Evolutionary conservation across 345 rosid genomes (phyloP).

Genomic region (Laguncularia racemosa): DNA sequence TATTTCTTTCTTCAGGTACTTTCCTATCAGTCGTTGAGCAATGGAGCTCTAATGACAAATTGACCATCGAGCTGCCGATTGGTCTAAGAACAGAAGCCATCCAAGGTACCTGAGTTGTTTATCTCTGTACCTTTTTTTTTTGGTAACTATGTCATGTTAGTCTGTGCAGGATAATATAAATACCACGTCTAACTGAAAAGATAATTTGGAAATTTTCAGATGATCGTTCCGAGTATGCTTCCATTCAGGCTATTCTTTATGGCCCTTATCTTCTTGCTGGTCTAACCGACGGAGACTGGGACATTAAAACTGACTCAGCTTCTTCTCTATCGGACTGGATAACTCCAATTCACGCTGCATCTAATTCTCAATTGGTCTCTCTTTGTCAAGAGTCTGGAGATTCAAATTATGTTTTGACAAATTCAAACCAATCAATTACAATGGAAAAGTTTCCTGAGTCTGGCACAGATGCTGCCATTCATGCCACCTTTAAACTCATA

Average conservation of each 20-base stretch:
- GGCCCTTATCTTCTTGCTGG: conserved; percentile 89
- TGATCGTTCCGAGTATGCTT: conserved; percentile 60
- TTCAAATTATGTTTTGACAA: conserved; percentile 39
- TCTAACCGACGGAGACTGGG: conserved; percentile 60
- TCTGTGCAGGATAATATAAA: background rate
- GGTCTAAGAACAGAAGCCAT: conserved; percentile 56
- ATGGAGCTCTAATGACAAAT: conserved; percentile 54
- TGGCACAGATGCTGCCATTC: conserved; percentile 55
- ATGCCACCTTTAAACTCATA: conserved; percentile 67
- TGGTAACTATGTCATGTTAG: background rate
- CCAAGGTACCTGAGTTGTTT: conserved; percentile 36
- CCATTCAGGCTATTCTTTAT: conserved; percentile 75
- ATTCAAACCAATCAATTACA: conserved; percentile 51
- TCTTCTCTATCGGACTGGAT: conserved; percentile 45
- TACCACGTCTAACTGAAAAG: background rate
- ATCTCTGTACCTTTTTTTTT: background rate
- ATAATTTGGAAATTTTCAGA: conserved; percentile 30
- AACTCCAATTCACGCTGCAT: conserved; percentile 40
- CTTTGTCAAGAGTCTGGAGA: conserved; percentile 50
- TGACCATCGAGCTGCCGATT: conserved; percentile 55
- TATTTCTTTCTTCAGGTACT: conserved; percentile 40
- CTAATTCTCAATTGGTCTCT: conserved; percentile 48
- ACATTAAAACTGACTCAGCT: conserved; percentile 37
- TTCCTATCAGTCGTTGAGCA: conserved; percentile 38
- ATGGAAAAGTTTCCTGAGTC: conserved; percentile 42